A percentile compares a stretch with the other conserved stretches of the same genome.
phyloP scores from a whole-genome alignment of 2,329 filamentous ascomycete species.

The Phialemoniopsis sp. region DNA sequence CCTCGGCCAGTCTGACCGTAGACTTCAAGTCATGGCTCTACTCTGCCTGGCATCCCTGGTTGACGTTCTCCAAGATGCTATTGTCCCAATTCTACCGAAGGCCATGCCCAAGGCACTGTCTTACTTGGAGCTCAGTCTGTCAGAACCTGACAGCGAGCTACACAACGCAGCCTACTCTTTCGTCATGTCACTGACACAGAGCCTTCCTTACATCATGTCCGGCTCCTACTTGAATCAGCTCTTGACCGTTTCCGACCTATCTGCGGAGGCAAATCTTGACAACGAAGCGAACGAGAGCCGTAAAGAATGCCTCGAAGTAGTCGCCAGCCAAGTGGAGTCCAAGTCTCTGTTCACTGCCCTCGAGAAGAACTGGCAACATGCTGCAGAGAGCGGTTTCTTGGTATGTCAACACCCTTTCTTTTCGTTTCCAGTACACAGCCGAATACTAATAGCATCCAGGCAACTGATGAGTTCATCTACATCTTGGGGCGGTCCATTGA shows the following conservation, averaged over 20 bases:
- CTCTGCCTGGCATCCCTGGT: conserved; percentile 86
- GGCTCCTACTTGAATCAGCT: conserved; percentile 68
- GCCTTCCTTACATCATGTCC: conserved; percentile 87
- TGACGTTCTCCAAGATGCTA: conserved; percentile 80
- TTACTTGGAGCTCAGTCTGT: conserved; percentile 65
- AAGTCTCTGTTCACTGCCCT: conserved; percentile 73
- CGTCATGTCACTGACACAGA: conserved; percentile 72
- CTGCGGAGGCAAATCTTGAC: conserved; percentile 59
- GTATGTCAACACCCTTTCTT: conserved; percentile 37
- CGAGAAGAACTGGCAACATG: conserved; percentile 65
- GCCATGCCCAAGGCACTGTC: conserved; percentile 68
- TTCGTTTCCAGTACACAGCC: not conserved
- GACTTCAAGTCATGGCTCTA: conserved; percentile 77
- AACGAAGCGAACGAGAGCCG: conserved; percentile 62
- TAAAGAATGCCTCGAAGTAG: conserved; percentile 63
- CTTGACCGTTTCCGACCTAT: conserved; percentile 67
- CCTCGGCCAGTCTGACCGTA: conserved; percentile 68
- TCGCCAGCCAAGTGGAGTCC: conserved; percentile 74
- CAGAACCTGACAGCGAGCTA: conserved; percentile 55
- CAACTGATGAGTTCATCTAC: conserved; percentile 64
- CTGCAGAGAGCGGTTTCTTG: conserved; percentile 56
- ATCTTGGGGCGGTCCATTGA: conserved; percentile 69
- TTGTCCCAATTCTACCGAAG: conserved; percentile 76
- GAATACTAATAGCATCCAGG: conserved; percentile 38
- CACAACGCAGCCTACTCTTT: conserved; percentile 82